phyloP scores from a whole-genome alignment of 2,329 filamentous ascomycete genomes.

The Exophiala sideris region DNA sequence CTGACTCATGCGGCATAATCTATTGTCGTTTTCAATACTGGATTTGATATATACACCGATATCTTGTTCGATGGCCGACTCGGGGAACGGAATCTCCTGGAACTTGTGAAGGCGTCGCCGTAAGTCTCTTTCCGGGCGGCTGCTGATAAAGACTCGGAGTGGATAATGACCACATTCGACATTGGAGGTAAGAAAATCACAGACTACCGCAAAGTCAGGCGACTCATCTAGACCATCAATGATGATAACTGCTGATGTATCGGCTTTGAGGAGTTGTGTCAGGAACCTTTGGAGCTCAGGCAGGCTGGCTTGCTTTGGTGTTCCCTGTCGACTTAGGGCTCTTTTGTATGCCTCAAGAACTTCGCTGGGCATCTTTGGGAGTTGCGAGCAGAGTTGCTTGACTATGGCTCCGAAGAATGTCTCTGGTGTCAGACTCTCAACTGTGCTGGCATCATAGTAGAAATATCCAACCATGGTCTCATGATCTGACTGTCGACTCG shows the following conservation, averaged over 20 bases:
- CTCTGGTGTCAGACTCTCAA: conserved; percentile 18
- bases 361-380: conserved; percentile 6
- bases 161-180: conserved; percentile 8
- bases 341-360: conserved; percentile 4
- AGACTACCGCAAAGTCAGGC: conserved; percentile 10
- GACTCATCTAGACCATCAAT: conserved; percentile 23
- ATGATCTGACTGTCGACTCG: neutral
- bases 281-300: conserved; percentile 11
- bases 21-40: conserved; percentile 10
- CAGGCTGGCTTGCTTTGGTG: conserved; percentile 10
- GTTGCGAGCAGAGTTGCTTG: conserved; percentile 16
- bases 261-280: neutral
- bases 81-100: conserved; percentile 11
- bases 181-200: conserved; percentile 18
- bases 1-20: conserved; percentile 14
- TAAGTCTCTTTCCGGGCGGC: conserved; percentile 16
- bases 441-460: conserved; percentile 23
- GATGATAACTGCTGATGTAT: conserved; percentile 6
- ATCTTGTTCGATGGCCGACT: conserved; percentile 13
- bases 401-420: conserved; percentile 21
- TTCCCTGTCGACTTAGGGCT: conserved; percentile 8
- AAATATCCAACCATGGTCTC: conserved; percentile 12
- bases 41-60: conserved; percentile 17
- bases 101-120: conserved; percentile 9
- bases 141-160: conserved; percentile 17